These are phyloP conservation scores for Panaeolus cyanescens DNA, from an alignment of 768 basidiomycete species.

Conservation along the genomic window DNA sequence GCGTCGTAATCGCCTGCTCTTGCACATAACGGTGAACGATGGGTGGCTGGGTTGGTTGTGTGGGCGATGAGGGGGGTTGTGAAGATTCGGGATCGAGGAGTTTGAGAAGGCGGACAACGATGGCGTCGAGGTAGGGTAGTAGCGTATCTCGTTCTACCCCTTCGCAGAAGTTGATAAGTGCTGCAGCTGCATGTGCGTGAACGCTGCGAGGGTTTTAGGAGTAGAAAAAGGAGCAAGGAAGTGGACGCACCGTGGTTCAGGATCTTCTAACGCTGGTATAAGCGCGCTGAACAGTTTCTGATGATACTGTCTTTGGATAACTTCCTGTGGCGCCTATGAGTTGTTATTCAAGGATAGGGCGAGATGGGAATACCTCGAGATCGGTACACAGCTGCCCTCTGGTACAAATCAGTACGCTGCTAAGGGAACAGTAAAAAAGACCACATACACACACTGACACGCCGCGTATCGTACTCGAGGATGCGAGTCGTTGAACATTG, in stretches of 20 bases:
- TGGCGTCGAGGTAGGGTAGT: constrained; percentile 75
- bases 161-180: constrained; percentile 90
- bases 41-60: constrained; percentile 13
- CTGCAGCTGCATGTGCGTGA: constrained; percentile 84
- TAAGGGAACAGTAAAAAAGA: constrained; percentile 3
- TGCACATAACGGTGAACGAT: constrained; percentile 68
- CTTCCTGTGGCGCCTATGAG: constrained; percentile 73
- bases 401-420: constrained; percentile 9
- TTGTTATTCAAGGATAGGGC: constrained; percentile 54
- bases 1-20: constrained; percentile 84
- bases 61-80: no score
- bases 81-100: constrained; percentile 59
- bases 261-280: constrained; percentile 73
- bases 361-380: constrained; percentile 56
- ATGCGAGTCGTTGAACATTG: constrained; percentile 78
- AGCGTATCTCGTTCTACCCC: constrained; percentile 76
- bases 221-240: no score
- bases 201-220: constrained; percentile 50
- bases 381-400: constrained; percentile 92
- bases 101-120: constrained; percentile 72
- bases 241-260: constrained; percentile 68
- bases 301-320: constrained; percentile 75
- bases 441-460: constrained; percentile 81
- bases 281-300: constrained; percentile 68
- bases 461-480: constrained; percentile 78